Conservation (phyloP, 352 stramenopile genomes). For the Pythium rhizo-oryzae region DNA sequence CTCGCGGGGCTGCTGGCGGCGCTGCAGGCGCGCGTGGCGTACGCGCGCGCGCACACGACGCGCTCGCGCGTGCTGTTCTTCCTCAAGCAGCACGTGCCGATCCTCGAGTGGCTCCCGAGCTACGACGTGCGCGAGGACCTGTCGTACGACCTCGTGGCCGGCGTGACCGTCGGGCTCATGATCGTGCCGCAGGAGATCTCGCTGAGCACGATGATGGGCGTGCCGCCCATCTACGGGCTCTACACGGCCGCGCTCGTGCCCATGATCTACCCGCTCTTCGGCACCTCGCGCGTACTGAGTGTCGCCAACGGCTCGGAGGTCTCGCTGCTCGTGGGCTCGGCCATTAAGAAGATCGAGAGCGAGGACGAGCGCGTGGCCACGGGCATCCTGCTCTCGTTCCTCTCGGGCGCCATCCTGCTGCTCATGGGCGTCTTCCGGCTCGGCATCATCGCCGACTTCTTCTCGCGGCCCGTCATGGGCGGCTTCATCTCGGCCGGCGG, state of each 20-base stretch:
- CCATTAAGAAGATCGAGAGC: conserved; percentile 62
- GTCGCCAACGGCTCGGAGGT: conserved; percentile 82
- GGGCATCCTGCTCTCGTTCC: conserved; percentile 64
- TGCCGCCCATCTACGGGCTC: conserved; percentile 89
- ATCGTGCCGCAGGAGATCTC: conserved; percentile 89
- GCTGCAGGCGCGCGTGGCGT: conserved; percentile 10
- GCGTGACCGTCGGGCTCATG: conserved; percentile 83
- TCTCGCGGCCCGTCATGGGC: conserved; percentile 89
- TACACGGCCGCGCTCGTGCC: conserved; percentile 87
- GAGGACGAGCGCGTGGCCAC: conserved; percentile 55
- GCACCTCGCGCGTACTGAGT: conserved; percentile 74
- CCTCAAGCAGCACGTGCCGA: conserved; percentile 51
- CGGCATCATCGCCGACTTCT: conserved; percentile 88
- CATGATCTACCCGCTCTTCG: conserved; percentile 88
- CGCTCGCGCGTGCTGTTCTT: conserved; percentile 38
- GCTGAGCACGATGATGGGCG: conserved; percentile 87
- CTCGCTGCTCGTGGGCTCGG: conserved; percentile 56
- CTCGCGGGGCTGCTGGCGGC: conserved; percentile 5
- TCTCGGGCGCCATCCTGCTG: conserved; percentile 75
- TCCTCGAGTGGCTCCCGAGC: conserved; percentile 62
- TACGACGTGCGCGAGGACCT: conserved; percentile 60
- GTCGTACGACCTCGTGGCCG: conserved; percentile 56
- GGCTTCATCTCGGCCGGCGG: conserved; percentile 90
- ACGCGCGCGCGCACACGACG: conserved; percentile 32
- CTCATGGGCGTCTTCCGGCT: conserved; percentile 80